These are phyloP conservation scores for Mrakia gelida DNA, from an alignment of 768 basidiomycete species.

Conservation along the genomic window DNA sequence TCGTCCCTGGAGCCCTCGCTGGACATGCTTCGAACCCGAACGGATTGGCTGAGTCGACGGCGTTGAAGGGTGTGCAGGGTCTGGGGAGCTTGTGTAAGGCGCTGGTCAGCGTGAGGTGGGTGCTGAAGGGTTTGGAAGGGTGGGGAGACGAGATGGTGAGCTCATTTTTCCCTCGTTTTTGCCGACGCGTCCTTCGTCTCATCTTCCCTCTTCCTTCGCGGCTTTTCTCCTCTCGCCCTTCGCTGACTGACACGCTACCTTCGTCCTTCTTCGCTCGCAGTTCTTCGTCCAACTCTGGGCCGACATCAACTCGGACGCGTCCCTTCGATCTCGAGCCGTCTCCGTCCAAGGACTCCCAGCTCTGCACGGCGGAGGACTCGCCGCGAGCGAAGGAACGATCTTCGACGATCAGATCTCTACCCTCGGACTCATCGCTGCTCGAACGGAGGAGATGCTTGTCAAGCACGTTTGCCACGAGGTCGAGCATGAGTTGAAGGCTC, in stretches of 20 bases:
- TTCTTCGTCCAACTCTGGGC: conserved; percentile 86
- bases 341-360: conserved; percentile 55
- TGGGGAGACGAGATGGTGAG: conserved; percentile 91
- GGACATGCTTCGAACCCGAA: conserved; percentile 48
- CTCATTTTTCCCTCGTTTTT: conserved; percentile 11
- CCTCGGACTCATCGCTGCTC: conserved; percentile 57
- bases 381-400: conserved; percentile 57
- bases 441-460: conserved; percentile 85
- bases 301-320: conserved; percentile 31
- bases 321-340: conserved; percentile 55
- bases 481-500: conserved; percentile 65
- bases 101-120: conserved; percentile 69
- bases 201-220: not conserved
- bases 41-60: conserved; percentile 52
- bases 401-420: conserved; percentile 70
- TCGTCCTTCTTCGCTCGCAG: conserved; percentile 46
- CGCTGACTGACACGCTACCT: conserved; percentile 4
- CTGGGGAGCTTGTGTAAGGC: conserved; percentile 80
- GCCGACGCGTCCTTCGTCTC: not conserved
- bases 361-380: conserved; percentile 39
- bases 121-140: conserved; percentile 61
- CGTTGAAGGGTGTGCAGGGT: conserved; percentile 80
- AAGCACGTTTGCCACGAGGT: conserved; percentile 79
- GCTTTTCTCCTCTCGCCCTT: too few species aligned
- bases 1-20: conserved; percentile 81